Base-by-base conservation (phyloP, 2,329 filamentous ascomycete species). In the Ceratocystis alfenasii region DNA sequence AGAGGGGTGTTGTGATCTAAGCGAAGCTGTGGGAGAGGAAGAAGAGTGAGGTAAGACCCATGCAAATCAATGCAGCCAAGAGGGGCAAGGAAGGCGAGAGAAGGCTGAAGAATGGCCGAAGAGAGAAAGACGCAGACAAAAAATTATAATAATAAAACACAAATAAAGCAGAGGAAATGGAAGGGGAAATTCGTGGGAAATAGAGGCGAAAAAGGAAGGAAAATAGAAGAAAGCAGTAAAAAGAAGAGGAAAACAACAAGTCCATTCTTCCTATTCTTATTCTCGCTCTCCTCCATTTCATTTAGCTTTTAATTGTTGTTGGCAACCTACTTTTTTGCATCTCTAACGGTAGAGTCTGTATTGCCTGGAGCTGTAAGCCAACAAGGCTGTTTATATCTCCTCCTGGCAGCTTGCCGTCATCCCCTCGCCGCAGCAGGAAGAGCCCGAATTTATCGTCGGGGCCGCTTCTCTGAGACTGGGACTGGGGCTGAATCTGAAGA, bases 301-400 rank as follows among this genome's bases (percentile, higher is more conserved):
- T 41, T 4, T 3, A 41, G 36, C 3, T 12, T 3, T 41, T 41
- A 4, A 41, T 20, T 22, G 48, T 53, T 25, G 17, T 4, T 36
- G 10, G 36, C 36, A 41, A 66, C 65, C 41, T 33, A 66, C 65
- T 66, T 57, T 63, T 50, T 63, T 66, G 60, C 15, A 45, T n/a
- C 12, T 63, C 60, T 12, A 66, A 17, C n/a, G 65, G 61, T 8
- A 66, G 45, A 8, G 50, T 30, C n/a, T 46, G 46, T 7, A 66
- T 59, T 3, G 65, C 22, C 17, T 66, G 59, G 36, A 66, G n/a
- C 22, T 63, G 50, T 22, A 48, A 63, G 61, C 60, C 10, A n/a
- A 41, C 36, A 15, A 41, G 36, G 36, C 36, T 41, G 36, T 41
- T 41, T 12, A 41, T 41, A 41, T 41, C 36, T 41, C 36, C 36